Base-by-base conservation (phyloP, 352 stramenopile genomes). In the Elongisporangium undulatum region DNA sequence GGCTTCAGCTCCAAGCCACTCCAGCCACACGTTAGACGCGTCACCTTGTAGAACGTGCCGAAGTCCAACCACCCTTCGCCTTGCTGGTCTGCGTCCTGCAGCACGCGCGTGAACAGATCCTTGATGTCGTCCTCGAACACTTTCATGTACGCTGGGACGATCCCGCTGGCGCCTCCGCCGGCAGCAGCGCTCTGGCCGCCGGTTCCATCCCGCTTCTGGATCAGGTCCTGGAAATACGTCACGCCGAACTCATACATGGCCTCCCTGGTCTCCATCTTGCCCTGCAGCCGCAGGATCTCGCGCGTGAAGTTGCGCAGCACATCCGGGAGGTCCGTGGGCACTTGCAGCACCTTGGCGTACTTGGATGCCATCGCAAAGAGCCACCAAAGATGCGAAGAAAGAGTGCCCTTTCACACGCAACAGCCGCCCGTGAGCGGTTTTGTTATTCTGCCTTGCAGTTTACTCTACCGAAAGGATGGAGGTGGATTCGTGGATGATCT, bases 231-330 rank as follows among this genome's bases (percentile, higher is more conserved):
- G 61, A 94, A 92, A 59, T 88, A 90, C 63, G 89, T 71, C 24
- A 63, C 62, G 13, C 74, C 85, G 29, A 89, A 94, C 64, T 88
- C 72, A 50, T 89, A 88, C 55, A 94, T 92, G 59, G 79, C 77
- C 48, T 92, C 85, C 51, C 83, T 84, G 5, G 80, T 89, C 65
- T 92, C 82, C 15, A 94, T 62, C 55, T 90, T 91, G 53, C 82
- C 77, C 67, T 96, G 87, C n/a, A 85, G 78, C 19, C 86, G 82
- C 56, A 96, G 62, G 48, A 93, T 78, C 48, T 96, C 86, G 22
- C 87, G 84, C 17, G 87, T 75, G 55, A 96, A 90, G 50, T 75
- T 77, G 21, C 82, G 79, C 61, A 96, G 61, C 41, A 92, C 59
- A 21, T 89, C 80, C 9, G 82, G 81, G 50, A 96, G 94, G 15